Conservation (phyloP, 2,329 filamentous ascomycete species). For the Arthrinium phaeospermum region DNA sequence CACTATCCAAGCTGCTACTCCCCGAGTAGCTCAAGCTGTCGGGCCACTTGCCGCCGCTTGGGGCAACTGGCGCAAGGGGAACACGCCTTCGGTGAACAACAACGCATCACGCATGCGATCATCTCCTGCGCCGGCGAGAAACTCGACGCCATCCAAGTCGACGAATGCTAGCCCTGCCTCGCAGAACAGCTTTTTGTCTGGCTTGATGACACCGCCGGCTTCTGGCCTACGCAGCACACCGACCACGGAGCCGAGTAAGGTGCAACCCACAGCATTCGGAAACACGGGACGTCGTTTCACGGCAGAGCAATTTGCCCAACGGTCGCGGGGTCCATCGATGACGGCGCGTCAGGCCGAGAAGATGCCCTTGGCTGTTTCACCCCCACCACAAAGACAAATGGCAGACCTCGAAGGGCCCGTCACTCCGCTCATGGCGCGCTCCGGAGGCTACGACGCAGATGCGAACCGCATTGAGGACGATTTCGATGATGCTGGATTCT, state of each 20-base stretch:
- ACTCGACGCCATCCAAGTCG: conserved; percentile 60
- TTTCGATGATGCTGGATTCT: conserved; percentile 66
- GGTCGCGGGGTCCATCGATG: conserved; percentile 39
- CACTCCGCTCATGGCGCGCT: conserved; percentile 67
- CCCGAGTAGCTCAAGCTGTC: conserved; percentile 83
- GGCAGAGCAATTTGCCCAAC: conserved; percentile 53
- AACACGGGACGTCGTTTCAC: conserved; percentile 65
- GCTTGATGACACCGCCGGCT: conserved; percentile 87
- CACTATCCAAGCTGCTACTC: conserved; percentile 76
- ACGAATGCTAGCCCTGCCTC: conserved; percentile 56
- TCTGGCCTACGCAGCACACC: conserved; percentile 72
- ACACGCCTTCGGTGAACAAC: conserved; percentile 51
- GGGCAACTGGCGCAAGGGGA: conserved; percentile 87
- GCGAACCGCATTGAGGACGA: conserved; percentile 57
- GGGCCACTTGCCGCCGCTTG: conserved; percentile 86
- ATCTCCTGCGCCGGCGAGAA: conserved; percentile 48
- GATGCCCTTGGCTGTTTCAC: conserved; percentile 46
- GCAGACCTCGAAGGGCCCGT: conserved; percentile 48
- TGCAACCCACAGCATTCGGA: conserved; percentile 66
- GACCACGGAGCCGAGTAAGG: conserved; percentile 44
- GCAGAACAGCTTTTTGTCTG: conserved; percentile 70
- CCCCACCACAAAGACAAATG: conserved; percentile 47
- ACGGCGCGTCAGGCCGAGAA: conserved; percentile 47
- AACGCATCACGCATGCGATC: conserved; percentile 54
- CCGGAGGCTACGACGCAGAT: conserved; percentile 65